Evolutionary conservation across 495 filamentous ascomycete genomes (phyloP), one percentile per base, ranked within the genome.

Genomic region (Entonaema liquescens): DNA sequence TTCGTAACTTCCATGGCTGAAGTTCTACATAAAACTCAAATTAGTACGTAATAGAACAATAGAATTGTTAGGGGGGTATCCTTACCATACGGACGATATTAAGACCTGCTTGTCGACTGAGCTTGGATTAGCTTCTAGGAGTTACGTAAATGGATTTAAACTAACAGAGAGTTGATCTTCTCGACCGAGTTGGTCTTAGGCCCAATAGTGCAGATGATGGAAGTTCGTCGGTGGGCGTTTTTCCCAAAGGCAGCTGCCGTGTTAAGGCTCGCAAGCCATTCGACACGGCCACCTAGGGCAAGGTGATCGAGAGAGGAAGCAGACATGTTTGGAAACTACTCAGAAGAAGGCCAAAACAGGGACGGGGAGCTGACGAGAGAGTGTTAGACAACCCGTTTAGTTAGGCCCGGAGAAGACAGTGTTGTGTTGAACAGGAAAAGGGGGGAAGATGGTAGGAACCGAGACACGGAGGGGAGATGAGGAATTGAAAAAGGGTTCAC

Each of bases 151-250:
- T 13, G 19, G 36, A 4, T 2, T 5, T n/a, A n/a, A 9, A 67
- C 70, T 65, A 11, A 72, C 73, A 99, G 90, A 79, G 89, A 84
- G 80, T 98, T 97, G 83, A 99, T 96, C 78, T 92, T 94, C 85
- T 97, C 92, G 50, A 93, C 91, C 49, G 93, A 97, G 86, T 99
- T 99, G 59, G 96, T 98, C 91, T 99, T 99, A 72, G 95, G 95
- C 56, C 95, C 95, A 81, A 99, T 99, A 78, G 95, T 99, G 82
- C 95, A 92, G 80, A 99, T 97, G 86, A 99, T 99, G 68, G 95
- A 97, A 59, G 96, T 97, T 65, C 96, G 92, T 70, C 95, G 92
- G 79, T 94, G 95, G 84, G 93, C 93, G 53, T 75, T 74, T 83
- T 91, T 91, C 52, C 87, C 83, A 31, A 95, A 93, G 54, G 89